These are phyloP conservation scores for Sporothrix pallida DNA, from an alignment of 2,329 filamentous ascomycete genomes.

Conservation along the genomic window DNA sequence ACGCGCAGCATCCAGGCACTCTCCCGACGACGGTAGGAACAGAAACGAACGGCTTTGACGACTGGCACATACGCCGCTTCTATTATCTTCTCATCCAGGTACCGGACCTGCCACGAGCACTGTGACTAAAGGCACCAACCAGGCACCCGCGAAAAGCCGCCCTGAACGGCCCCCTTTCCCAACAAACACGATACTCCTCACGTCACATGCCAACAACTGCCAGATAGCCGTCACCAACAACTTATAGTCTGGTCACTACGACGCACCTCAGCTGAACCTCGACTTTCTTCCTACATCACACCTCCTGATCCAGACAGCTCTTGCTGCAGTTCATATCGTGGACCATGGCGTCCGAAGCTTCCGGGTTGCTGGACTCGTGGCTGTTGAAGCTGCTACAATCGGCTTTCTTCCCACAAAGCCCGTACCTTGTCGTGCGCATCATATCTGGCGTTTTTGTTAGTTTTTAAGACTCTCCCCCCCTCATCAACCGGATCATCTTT, in stretches of 20 bases:
- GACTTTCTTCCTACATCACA: background rate
- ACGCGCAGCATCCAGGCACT: background rate
- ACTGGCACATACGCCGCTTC: background rate
- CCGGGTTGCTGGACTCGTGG: constrained; percentile 34
- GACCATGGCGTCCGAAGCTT: constrained; percentile 26
- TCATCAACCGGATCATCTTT: background rate
- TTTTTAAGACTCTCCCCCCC: background rate
- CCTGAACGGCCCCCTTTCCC: constrained; percentile 10
- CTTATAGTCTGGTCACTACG: background rate
- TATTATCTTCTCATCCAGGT: background rate
- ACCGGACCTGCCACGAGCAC: background rate
- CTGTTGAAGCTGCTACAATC: constrained; percentile 30
- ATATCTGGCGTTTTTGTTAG: constrained; percentile 39
- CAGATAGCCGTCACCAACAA: background rate
- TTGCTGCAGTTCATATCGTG: background rate
- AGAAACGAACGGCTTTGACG: background rate
- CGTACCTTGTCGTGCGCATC: constrained; percentile 33
- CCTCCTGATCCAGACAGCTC: background rate
- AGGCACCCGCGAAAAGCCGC: constrained; percentile 12
- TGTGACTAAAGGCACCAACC: background rate
- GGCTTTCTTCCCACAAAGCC: constrained; percentile 36
- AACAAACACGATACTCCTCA: background rate
- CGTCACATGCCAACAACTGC: constrained; percentile 19
- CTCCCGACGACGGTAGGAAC: background rate
- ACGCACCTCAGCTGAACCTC: background rate